phyloP scores from a whole-genome alignment of 495 filamentous ascomycete species.

The Daldinia vernicosa region DNA sequence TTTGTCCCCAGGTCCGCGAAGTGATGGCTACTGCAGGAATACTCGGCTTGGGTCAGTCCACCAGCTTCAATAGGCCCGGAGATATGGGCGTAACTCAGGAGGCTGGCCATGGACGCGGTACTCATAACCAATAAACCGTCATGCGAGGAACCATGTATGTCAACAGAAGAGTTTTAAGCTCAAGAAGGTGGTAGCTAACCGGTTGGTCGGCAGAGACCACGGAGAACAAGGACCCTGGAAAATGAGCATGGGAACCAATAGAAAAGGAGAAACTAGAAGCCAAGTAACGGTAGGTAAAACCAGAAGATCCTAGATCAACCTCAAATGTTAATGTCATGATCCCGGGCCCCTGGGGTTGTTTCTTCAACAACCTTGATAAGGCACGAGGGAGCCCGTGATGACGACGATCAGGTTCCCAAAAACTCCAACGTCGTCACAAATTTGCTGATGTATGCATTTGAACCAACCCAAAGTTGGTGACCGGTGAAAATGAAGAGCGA shows the following conservation, averaged over 20 bases:
- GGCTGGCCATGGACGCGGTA: slow-evolving; percentile 30
- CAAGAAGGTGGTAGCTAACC: slow-evolving; percentile 19
- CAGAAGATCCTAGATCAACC: not conserved
- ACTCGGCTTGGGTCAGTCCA: slow-evolving; percentile 34
- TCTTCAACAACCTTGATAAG: slow-evolving; percentile 1
- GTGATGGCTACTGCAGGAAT: slow-evolving; percentile 39
- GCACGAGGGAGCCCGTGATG: slow-evolving; percentile 14
- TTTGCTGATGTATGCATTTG: slow-evolving; percentile 8
- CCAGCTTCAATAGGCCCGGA: slow-evolving; percentile 29
- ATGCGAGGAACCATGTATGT: slow-evolving; percentile 28
- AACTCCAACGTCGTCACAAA: slow-evolving; percentile 17
- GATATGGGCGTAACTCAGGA: slow-evolving; percentile 30
- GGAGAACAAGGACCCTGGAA: slow-evolving; percentile 2
- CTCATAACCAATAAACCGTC: slow-evolving; percentile 24
- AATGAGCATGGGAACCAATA: slow-evolving; percentile 1
- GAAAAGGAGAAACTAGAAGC: slow-evolving; percentile 26
- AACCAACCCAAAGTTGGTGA: slow-evolving; percentile 23
- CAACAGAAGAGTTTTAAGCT: slow-evolving; percentile 20
- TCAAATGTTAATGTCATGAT: not conserved
- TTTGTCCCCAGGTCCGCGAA: slow-evolving; percentile 34
- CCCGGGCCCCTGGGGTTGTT: not conserved
- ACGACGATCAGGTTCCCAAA: slow-evolving; percentile 20
- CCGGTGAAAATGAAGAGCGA: slow-evolving; percentile 1
- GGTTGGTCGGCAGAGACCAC: slow-evolving; percentile 23
- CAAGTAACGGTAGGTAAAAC: slow-evolving; percentile 4